These are phyloP conservation scores for Trametes maxima DNA, from an alignment of 768 basidiomycete genomes.

Conservation along the genomic window DNA sequence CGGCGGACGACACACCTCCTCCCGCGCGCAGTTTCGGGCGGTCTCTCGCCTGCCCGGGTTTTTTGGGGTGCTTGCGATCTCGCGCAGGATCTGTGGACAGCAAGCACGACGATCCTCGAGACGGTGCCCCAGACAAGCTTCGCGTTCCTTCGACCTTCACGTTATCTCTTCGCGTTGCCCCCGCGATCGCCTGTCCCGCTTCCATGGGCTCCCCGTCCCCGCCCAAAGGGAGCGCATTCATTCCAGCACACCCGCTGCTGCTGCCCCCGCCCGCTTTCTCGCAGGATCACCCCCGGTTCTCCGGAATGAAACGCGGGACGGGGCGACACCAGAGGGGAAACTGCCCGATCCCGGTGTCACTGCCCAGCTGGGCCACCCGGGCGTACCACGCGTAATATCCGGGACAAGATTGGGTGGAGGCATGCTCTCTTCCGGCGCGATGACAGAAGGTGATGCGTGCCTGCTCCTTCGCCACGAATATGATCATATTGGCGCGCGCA, in stretches of 20 bases:
- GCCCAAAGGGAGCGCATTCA: not conserved
- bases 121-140: not conserved
- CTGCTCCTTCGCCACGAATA: constrained; percentile 9
- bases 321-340: too few species aligned
- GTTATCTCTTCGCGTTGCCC: not conserved
- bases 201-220: not conserved
- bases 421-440: constrained; percentile 9
- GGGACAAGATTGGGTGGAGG: not conserved
- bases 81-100: constrained; percentile 3
- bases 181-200: not conserved
- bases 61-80: constrained; percentile 17
- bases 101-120: constrained; percentile 1
- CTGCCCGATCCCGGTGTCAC: too few species aligned
- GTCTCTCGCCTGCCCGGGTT: not conserved
- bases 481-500: constrained; percentile 10
- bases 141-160: not conserved
- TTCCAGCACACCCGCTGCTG: not conserved
- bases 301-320: too few species aligned
- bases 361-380: too few species aligned
- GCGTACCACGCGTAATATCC: too few species aligned
- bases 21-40: not conserved
- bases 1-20: constrained; percentile 5
- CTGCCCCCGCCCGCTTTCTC: too few species aligned
- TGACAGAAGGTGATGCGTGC: constrained; percentile 7
- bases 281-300: too few species aligned